Evolutionary conservation across 495 filamentous ascomycete species (phyloP), one percentile per base, ranked within the genome.

Genomic region (Parathielavia hyrcaniae): DNA sequence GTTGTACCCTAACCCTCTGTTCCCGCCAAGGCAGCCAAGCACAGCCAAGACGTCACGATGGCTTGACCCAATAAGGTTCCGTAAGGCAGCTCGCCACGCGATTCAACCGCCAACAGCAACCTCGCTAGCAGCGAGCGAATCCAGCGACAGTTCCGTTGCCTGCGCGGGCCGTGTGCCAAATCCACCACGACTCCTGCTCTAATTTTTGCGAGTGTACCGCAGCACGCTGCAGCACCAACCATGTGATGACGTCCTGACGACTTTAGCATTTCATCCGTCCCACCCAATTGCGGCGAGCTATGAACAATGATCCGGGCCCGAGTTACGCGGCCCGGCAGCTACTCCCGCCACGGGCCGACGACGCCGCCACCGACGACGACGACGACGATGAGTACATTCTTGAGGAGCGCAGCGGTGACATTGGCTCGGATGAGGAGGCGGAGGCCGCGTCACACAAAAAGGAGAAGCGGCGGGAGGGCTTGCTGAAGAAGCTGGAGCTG

Each of bases 301-400:
- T 87, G 84, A 84, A 80, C 81, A 70, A 86, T 85, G 84, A 81
- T 75, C 67, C 79, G 73, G 76, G 77, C 64, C 76, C 79, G 66
- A 81, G 79, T 69, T 73, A 71, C 69, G 69, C 77, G 69, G 73
- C 76, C 72, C 73, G 71, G 64, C 74, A 69, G 65, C 26, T 6
- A 6, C 72, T 67, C 62, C 67, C 67, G 50, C 65, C 61, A 41
- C 66, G 59, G 17, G 46, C 65, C 53, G 62, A 64, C 58, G 54
- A 60, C 64, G 53, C 60, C 57, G 60, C 64, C 54, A 60, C 54
- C 60, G 64, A 62, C 53, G 60, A 65, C 54, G 61, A 55, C 60
- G 64, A 62, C 53, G 63, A 70, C 55, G 63, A 60, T 61, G 67
- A 67, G 26, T 62, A 65, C 62, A 54, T 57, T 55, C 14, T 60